Conservation (phyloP, 1,284 basidiomycete genomes). For the Boletus chippewaensis region DNA sequence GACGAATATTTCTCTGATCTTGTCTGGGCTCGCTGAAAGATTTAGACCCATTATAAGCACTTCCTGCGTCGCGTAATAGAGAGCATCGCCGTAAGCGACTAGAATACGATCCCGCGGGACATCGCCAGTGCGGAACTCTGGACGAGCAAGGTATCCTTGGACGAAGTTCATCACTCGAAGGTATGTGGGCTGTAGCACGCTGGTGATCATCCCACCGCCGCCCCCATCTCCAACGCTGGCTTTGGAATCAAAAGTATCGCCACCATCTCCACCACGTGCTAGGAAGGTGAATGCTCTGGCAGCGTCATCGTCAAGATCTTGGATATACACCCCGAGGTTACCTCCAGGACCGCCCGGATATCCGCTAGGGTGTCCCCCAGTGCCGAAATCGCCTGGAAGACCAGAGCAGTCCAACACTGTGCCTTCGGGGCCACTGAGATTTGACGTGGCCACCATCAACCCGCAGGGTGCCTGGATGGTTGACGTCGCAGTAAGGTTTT, state of each 20-base stretch:
- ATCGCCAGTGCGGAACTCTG: not conserved
- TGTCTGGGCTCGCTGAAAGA: not conserved
- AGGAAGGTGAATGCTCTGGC: not conserved
- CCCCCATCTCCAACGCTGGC: not conserved
- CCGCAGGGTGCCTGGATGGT: not conserved
- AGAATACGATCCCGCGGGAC: too few relatives aligned
- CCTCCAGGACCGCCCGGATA: not conserved
- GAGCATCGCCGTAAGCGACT: not conserved
- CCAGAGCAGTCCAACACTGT: not conserved
- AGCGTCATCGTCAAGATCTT: not conserved
- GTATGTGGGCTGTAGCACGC: not conserved
- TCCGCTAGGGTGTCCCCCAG: not conserved
- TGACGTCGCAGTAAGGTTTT: not conserved
- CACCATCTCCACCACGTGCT: not conserved
- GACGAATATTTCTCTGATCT: not conserved
- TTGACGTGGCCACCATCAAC: not conserved
- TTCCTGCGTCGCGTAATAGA: not conserved
- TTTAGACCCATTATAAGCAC: not conserved
- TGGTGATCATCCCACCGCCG: not conserved
- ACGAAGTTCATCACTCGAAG: not conserved
- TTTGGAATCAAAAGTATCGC: not conserved
- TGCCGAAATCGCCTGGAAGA: not conserved
- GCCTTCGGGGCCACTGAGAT: not conserved
- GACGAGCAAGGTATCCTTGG: not conserved
- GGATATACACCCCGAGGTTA: not conserved